phyloP scores from a whole-genome alignment of 345 rosid genomes.

The Salix exigua region DNA sequence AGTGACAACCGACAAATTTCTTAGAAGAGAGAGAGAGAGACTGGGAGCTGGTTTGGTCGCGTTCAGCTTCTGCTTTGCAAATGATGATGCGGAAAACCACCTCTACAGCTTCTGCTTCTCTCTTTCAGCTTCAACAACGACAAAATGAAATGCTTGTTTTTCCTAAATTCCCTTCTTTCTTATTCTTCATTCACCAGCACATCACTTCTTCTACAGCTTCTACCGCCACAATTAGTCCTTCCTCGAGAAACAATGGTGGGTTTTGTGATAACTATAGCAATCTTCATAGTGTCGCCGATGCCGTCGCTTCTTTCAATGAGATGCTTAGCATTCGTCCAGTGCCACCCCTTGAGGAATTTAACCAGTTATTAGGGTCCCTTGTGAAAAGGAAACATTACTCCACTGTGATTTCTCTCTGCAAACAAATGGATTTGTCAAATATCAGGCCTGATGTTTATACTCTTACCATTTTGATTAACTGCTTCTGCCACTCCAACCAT shows the following conservation, averaged over 20 bases:
- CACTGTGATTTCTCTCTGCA: background rate
- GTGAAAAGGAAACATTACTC: background rate
- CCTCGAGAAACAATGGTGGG: background rate
- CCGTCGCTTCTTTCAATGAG: background rate
- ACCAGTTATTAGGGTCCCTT: background rate
- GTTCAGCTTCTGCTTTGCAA: too few species aligned
- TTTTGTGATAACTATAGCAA: background rate
- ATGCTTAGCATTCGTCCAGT: background rate
- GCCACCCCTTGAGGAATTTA: background rate
- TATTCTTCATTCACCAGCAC: too few species aligned
- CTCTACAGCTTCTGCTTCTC: too few species aligned
- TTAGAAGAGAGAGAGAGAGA: too few species aligned
- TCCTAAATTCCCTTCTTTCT: too few species aligned
- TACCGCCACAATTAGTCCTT: background rate
- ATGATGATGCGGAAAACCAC: too few species aligned
- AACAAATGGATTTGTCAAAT: background rate
- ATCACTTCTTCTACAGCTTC: background rate
- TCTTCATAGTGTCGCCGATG: background rate
- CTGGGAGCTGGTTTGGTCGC: too few species aligned
- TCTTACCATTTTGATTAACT: background rate
- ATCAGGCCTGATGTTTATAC: background rate
- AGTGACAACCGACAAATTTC: too few species aligned
- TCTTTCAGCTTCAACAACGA: too few species aligned
- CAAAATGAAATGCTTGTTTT: too few species aligned
- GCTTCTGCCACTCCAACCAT: background rate